Evolutionary conservation across 306 rosid genomes (phyloP).

Genomic region (Quercus alba): DNA sequence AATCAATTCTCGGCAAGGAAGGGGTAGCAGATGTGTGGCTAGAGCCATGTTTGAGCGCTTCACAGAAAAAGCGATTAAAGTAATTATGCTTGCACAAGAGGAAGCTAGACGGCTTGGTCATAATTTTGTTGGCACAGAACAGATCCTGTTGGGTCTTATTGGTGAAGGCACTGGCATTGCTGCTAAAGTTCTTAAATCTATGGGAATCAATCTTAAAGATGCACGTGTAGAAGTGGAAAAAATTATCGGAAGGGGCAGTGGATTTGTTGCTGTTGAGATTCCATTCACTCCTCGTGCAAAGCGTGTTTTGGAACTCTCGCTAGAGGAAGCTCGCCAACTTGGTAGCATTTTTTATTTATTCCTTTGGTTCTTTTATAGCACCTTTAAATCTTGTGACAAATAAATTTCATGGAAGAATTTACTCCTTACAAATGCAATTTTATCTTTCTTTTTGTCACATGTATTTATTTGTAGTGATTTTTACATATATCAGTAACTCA

Average conservation of each 20-base stretch:
- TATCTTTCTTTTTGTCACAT: background rate
- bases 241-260: conserved; percentile 99
- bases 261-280: conserved; percentile 96
- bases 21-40: conserved; percentile 63
- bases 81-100: conserved; percentile 97
- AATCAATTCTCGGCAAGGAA: conserved; percentile 45
- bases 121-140: conserved; percentile 98
- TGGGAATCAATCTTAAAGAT: conserved; percentile 97
- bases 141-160: conserved; percentile 94
- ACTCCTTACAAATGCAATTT: background rate
- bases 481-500: background rate
- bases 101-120: conserved; percentile 99
- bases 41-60: conserved; percentile 98
- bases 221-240: conserved; percentile 99
- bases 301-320: conserved; percentile 95
- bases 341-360: conserved; percentile 38
- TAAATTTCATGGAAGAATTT: background rate
- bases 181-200: conserved; percentile 92
- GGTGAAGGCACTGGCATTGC: conserved; percentile 99
- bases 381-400: background rate
- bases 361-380: background rate
- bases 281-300: conserved; percentile 98
- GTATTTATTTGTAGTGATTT: background rate
- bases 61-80: conserved; percentile 96
- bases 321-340: conserved; percentile 99